Conservation (phyloP, 257 asterid genomes). For the Primulina huaijiensis region DNA sequence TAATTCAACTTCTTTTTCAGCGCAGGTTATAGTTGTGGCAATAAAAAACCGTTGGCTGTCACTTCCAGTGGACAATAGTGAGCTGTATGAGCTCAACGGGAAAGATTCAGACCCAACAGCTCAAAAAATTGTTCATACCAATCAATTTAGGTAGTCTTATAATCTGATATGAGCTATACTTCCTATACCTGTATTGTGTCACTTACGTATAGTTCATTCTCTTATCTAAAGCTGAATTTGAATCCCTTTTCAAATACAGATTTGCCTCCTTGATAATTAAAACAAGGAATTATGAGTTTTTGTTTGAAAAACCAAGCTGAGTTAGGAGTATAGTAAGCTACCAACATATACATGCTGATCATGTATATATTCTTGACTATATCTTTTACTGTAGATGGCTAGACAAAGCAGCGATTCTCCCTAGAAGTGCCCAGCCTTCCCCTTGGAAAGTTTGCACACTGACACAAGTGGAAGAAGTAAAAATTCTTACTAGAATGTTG, state of each 20-base stretch:
- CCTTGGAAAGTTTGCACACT: constrained; percentile 65
- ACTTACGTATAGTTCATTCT: neutral
- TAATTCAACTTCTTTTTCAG: neutral
- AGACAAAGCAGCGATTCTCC: constrained; percentile 64
- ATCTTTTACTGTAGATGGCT: constrained; percentile 36
- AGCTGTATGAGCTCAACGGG: constrained; percentile 62
- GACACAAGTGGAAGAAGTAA: constrained; percentile 73
- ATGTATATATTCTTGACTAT: neutral
- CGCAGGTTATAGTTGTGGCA: constrained; percentile 71
- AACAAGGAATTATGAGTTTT: neutral
- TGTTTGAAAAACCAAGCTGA: neutral
- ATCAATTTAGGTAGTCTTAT: constrained; percentile 62
- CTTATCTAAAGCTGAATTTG: neutral
- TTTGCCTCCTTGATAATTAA: neutral
- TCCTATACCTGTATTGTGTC: neutral
- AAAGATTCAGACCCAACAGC: constrained; percentile 39
- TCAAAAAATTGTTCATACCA: constrained; percentile 52
- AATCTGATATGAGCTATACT: neutral
- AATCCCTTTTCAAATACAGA: neutral
- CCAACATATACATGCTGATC: neutral
- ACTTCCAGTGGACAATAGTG: constrained; percentile 41
- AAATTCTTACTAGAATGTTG: constrained; percentile 56
- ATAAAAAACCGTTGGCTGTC: constrained; percentile 48
- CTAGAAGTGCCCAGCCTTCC: constrained; percentile 27
- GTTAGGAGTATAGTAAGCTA: neutral